Evolutionary conservation across 768 basidiomycete genomes (phyloP), one percentile per base, ranked within the genome.

Genomic region (Suillus plorans): DNA sequence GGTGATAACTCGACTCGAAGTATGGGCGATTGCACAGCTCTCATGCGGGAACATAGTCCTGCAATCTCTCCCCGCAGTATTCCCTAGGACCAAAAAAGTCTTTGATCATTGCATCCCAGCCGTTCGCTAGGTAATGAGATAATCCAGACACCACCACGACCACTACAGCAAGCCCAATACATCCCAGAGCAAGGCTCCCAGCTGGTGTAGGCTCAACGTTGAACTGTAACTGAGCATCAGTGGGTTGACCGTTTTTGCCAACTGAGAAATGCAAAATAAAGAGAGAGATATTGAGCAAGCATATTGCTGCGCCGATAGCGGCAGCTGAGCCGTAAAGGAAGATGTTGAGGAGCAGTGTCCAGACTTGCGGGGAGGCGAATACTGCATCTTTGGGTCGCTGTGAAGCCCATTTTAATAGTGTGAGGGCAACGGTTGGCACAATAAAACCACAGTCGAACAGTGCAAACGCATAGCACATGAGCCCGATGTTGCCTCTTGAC

Each of bases 401-500:
- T 8, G 72, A 67, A 39, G 70, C 73, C 70, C 66, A 70, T 64
- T 56, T 62, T 28, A 72, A 62, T 10, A 66, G 37, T n/a, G 67
- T 14, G 49, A 70, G 67, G 34, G 70, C 55, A 44, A 72, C 63
- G 41, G 67, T 71, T 12, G 73, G 72, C 4, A 74, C 57, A 20
- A 73, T 65, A 52, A 74, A 74, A 34, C 73, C 73, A 16, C 63
- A 64, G 59, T 63, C 67, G 64, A 74, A 74, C 59, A 74, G 70
- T 45, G 71, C 73, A 68, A 74, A 74, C 22, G 65, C 68, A 62
- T 71, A 73, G 60, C 67, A 71, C 73, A 74, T 70, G 25, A 74
- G 68, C 16, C 63, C 69, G 22, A 72, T 61, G 60, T 73, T 59
- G 52, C 73, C 70, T 60, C 73, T 64, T 5, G 65, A 64, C 31